A percentile compares a stretch with the other conserved stretches of the same genome.
phyloP scores from a whole-genome alignment of 2,329 filamentous ascomycete species.

The Monilinia vaccinii-corymbosi region DNA sequence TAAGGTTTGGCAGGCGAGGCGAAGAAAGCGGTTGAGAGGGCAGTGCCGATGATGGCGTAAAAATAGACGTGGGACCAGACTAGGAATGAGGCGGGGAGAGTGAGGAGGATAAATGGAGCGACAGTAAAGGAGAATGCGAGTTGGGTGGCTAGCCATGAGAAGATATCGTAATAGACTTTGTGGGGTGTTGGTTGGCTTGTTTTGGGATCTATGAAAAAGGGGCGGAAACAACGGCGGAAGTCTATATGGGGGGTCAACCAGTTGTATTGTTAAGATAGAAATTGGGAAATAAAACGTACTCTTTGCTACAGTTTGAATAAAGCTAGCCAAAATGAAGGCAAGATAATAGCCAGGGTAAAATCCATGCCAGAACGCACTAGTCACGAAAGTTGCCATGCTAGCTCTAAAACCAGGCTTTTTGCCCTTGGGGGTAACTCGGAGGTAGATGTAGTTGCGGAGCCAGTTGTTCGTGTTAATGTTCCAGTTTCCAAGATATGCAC shows the following conservation, averaged over 20 bases:
- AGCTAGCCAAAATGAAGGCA: slow-evolving; percentile 77
- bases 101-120: slow-evolving; percentile 77
- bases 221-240: slow-evolving; percentile 78
- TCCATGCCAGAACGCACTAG: slow-evolving; percentile 94
- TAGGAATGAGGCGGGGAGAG: slow-evolving; percentile 57
- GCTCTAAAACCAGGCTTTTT: slow-evolving; percentile 96
- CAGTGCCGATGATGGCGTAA: slow-evolving; percentile 66
- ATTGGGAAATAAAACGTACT: slow-evolving; percentile 47
- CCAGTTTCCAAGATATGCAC: slow-evolving; percentile 85
- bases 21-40: slow-evolving; percentile 63
- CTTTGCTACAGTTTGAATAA: slow-evolving; percentile 90
- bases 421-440: slow-evolving; percentile 87
- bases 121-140: slow-evolving; percentile 74
- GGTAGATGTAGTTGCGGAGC: slow-evolving; percentile 91
- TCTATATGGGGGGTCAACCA: slow-evolving; percentile 42
- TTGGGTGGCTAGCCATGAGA: slow-evolving; percentile 69
- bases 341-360: slow-evolving; percentile 97
- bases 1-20: slow-evolving; percentile 62
- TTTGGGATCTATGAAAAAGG: slow-evolving; percentile 80
- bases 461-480: slow-evolving; percentile 99
- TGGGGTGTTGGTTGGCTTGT: slow-evolving; percentile 56
- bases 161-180: slow-evolving; percentile 82
- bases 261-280: neutral
- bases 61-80: slow-evolving; percentile 87
- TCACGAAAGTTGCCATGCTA: slow-evolving; percentile 86